phyloP scores from a whole-genome alignment of 192 early-diverging fungal species.

The Mortierella antarctica region DNA sequence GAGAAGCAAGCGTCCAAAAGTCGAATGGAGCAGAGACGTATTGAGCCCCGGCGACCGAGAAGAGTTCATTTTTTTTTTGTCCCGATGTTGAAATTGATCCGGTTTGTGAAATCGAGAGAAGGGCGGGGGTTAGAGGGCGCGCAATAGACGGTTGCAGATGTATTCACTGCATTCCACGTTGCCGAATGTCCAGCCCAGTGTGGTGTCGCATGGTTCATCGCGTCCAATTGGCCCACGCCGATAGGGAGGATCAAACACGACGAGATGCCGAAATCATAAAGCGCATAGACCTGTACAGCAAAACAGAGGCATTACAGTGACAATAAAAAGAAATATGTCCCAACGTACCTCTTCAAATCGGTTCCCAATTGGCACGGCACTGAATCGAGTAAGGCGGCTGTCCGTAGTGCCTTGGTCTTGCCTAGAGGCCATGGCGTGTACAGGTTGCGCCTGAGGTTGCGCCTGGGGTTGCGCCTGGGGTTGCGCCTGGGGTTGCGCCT shows the following conservation, averaged over 20 bases:
- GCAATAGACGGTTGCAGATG: too few species aligned
- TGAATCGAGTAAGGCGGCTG: conserved; percentile 39
- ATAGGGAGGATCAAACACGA: background rate
- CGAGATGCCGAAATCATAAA: background rate
- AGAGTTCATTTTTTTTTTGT: too few species aligned
- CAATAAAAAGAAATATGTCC: background rate
- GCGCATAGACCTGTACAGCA: background rate
- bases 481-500: too few species aligned
- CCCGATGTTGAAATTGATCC: too few species aligned
- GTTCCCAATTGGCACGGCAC: conserved; percentile 25
- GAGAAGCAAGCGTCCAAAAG: background rate
- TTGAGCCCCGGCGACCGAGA: too few species aligned
- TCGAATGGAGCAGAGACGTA: background rate
- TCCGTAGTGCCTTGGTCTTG: conserved; percentile 19
- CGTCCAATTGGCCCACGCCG: background rate
- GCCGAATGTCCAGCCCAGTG: too few species aligned
- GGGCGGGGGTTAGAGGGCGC: too few species aligned
- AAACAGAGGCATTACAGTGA: background rate
- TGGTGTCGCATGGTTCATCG: too few species aligned
- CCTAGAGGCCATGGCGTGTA: background rate
- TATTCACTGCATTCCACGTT: too few species aligned
- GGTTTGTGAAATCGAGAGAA: too few species aligned
- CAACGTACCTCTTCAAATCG: conserved; percentile 35
- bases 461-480: background rate
- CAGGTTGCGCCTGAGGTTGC: background rate